A percentile compares a stretch with the other conserved stretches of the same genome.
phyloP scores from a whole-genome alignment of 83 land plant genomes.

The Thuja plicata region DNA sequence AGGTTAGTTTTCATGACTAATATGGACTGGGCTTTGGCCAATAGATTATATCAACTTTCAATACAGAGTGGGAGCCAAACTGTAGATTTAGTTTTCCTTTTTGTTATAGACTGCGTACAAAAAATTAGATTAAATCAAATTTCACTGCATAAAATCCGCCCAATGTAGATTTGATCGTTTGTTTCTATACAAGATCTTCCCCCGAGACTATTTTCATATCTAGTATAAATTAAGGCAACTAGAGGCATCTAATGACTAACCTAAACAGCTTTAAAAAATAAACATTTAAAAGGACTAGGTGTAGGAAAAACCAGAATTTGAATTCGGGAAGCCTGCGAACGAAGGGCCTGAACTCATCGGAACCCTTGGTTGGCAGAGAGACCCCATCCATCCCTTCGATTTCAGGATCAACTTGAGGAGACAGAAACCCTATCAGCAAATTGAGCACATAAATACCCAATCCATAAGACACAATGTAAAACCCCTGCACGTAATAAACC shows the following conservation, averaged over 20 bases:
- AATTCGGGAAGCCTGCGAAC: slow-evolving; percentile 36
- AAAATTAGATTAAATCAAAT: too few relatives aligned
- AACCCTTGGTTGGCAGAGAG: slow-evolving; percentile 36
- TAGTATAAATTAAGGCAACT: neutral
- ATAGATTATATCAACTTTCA: too few relatives aligned
- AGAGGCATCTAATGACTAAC: neutral
- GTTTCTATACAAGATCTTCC: neutral
- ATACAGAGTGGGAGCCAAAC: too few relatives aligned
- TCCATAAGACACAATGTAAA: slow-evolving; percentile 41
- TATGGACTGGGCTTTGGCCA: too few relatives aligned
- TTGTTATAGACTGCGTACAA: too few relatives aligned
- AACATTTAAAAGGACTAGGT: neutral
- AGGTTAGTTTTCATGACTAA: neutral
- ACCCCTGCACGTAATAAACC: slow-evolving; percentile 37
- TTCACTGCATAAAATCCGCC: too few relatives aligned
- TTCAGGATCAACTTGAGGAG: slow-evolving; percentile 50
- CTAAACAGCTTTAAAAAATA: neutral
- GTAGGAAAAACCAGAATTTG: slow-evolving; percentile 32
- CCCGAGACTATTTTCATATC: neutral
- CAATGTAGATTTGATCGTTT: too few relatives aligned
- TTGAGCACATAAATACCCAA: slow-evolving; percentile 44
- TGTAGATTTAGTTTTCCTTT: too few relatives aligned
- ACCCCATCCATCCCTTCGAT: slow-evolving; percentile 18
- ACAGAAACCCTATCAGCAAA: slow-evolving; percentile 42
- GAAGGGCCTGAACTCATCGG: slow-evolving; percentile 42